Evolutionary conservation across 805 yeast genomes (phyloP).

Genomic region (Torulaspora indica): DNA sequence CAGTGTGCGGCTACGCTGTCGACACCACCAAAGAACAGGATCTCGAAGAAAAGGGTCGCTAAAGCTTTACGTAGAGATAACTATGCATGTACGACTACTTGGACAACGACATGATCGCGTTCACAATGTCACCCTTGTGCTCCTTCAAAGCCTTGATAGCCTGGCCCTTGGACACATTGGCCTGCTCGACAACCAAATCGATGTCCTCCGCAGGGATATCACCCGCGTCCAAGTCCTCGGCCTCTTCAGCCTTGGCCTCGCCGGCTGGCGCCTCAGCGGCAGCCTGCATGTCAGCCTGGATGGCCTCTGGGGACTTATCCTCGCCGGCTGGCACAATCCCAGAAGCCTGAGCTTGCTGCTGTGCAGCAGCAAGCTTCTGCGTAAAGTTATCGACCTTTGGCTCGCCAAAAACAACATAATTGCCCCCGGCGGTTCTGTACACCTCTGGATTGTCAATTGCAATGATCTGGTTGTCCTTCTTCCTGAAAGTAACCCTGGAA

Average conservation of each 20-base stretch:
- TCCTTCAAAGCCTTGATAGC: conserved; percentile 87
- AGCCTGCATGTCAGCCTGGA: conserved; percentile 76
- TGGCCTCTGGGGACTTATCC: conserved; percentile 68
- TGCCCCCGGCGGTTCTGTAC: conserved; percentile 86
- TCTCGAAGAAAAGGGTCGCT: conserved; percentile 1
- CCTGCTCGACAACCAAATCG: conserved; percentile 83
- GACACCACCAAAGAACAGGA: conserved; percentile 6
- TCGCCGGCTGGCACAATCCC: conserved; percentile 43
- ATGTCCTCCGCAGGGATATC: conserved; percentile 82
- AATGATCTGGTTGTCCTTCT: conserved; percentile 83
- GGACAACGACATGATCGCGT: conserved; percentile 83
- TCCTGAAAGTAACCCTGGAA: conserved; percentile 91
- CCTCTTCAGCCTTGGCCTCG: conserved; percentile 44
- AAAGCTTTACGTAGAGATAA: conserved; percentile 3
- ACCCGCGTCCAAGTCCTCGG: conserved; percentile 74
- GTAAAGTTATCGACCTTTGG: conserved; percentile 93
- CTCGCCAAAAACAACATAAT: conserved; percentile 96
- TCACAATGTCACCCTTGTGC: conserved; percentile 91
- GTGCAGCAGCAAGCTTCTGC: conserved; percentile 81
- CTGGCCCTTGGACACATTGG: conserved; percentile 81
- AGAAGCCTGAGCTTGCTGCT: conserved; percentile 53
- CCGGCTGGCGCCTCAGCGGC: conserved; percentile 50
- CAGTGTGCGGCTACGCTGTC: conserved; percentile 23
- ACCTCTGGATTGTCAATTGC: conserved; percentile 95
- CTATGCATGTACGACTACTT: conserved; percentile 20